Conservation (phyloP, 2,329 filamentous ascomycete genomes). For the Pseudogymnoascus sp. region DNA sequence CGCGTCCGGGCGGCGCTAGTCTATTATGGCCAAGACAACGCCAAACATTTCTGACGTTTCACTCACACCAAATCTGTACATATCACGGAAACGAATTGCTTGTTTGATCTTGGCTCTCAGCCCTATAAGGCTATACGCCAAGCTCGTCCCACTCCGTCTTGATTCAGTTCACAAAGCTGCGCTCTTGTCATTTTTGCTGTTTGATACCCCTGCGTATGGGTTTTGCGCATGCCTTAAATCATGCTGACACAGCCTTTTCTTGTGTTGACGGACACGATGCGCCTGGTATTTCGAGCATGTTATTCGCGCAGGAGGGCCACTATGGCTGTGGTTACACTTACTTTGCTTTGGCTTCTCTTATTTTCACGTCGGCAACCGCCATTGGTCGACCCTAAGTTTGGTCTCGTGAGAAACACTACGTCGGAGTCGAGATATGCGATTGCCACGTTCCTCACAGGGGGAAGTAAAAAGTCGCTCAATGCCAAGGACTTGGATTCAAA, state of each 20-base stretch:
- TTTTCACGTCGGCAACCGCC: neutral
- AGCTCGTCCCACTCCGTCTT: neutral
- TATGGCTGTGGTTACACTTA: neutral
- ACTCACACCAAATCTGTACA: neutral
- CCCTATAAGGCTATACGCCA: neutral
- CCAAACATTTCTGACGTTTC: neutral
- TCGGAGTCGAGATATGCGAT: constrained; percentile 22
- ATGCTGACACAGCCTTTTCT: neutral
- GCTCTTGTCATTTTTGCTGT: neutral
- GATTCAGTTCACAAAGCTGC: neutral
- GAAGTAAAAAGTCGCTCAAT: constrained; percentile 19
- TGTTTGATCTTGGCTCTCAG: neutral
- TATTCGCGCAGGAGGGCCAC: neutral
- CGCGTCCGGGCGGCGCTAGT: neutral
- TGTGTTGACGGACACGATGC: neutral
- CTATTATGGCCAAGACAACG: neutral
- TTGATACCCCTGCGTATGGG: neutral
- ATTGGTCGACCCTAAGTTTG: neutral
- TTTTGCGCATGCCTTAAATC: neutral
- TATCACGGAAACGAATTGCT: neutral
- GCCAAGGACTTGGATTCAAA: constrained; percentile 25
- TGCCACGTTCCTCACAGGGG: constrained; percentile 34
- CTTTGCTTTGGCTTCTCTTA: neutral
- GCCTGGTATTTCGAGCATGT: neutral
- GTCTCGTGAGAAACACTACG: neutral